A percentile compares a stretch with the other conserved stretches of the same genome.
phyloP scores from a whole-genome alignment of 2,329 filamentous ascomycete species.

The Arthrobotrys megalospora region DNA sequence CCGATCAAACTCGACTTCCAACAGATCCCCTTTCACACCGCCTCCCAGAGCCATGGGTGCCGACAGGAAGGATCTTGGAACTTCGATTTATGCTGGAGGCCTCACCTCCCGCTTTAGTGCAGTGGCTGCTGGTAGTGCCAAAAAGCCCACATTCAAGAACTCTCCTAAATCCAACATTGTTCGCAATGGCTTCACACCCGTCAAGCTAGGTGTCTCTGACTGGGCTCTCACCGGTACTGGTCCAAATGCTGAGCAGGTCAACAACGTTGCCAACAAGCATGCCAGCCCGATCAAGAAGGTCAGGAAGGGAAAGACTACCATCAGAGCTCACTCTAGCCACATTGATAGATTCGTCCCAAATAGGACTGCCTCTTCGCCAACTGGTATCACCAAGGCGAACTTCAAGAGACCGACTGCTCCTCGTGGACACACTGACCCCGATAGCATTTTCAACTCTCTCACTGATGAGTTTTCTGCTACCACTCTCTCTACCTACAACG shows the following conservation, averaged over 20 bases:
- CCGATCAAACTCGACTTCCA: constrained; percentile 73
- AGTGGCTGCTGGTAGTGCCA: constrained; percentile 53
- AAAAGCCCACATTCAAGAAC: constrained; percentile 72
- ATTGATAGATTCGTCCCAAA: constrained; percentile 98
- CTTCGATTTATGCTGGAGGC: constrained; percentile 69
- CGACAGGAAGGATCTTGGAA: constrained; percentile 75
- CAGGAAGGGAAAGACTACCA: constrained; percentile 79
- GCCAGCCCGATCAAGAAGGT: constrained; percentile 74
- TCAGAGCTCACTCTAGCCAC: constrained; percentile 75
- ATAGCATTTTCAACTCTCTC: constrained; percentile 79
- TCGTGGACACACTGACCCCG: constrained; percentile 75
- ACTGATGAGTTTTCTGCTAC: constrained; percentile 82
- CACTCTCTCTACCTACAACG: constrained; percentile 76
- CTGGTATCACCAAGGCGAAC: constrained; percentile 85
- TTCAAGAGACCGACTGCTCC: constrained; percentile 72
- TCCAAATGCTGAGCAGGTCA: constrained; percentile 66
- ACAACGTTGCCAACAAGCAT: constrained; percentile 61
- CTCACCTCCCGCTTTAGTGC: constrained; percentile 70
- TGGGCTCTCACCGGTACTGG: constrained; percentile 91
- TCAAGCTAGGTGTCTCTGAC: constrained; percentile 90
- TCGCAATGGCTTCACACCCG: constrained; percentile 78
- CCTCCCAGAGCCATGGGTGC: constrained; percentile 66
- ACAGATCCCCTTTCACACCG: constrained; percentile 84
- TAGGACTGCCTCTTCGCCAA: constrained; percentile 88
- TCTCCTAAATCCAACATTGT: constrained; percentile 98